Conservation (phyloP, 192 early-diverging fungal species). For the Cetraspora pellucida region DNA sequence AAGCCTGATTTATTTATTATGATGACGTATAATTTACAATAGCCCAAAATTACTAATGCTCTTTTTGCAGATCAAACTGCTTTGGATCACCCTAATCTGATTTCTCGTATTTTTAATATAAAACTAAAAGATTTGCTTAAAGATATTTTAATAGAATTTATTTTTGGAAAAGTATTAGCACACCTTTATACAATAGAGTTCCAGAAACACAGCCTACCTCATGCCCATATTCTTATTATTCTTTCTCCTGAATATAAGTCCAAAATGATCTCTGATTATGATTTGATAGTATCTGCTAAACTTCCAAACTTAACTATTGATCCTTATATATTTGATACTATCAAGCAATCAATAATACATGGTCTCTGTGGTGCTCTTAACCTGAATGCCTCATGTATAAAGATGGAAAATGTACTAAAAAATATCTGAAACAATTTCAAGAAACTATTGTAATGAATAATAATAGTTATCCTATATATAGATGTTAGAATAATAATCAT, state of each 20-base stretch:
- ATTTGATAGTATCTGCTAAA: constrained; percentile 37
- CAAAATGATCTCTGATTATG: constrained; percentile 27
- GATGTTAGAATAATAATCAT: too few relatives aligned
- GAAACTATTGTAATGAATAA: constrained; percentile 25
- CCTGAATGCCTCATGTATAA: constrained; percentile 35
- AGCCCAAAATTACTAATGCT: constrained; percentile 35
- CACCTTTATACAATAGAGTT: constrained; percentile 42
- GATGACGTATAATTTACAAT: constrained; percentile 37
- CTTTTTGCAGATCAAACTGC: constrained; percentile 16
- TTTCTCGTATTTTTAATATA: constrained; percentile 28
- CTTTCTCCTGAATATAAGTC: constrained; percentile 24
- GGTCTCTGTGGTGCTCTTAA: constrained; percentile 34
- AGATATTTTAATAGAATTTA: constrained; percentile 31
- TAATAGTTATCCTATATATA: constrained; percentile 42
- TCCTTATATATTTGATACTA: constrained; percentile 33
- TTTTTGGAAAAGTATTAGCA: constrained; percentile 39
- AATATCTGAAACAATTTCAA: constrained; percentile 20
- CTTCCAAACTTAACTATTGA: constrained; percentile 26
- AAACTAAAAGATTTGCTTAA: constrained; percentile 30
- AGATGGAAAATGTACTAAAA: constrained; percentile 38
- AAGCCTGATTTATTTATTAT: too few relatives aligned
- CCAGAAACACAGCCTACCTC: constrained; percentile 45
- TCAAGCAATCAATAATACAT: constrained; percentile 36
- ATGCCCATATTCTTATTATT: constrained; percentile 45
- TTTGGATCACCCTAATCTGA: constrained; percentile 35